Evolutionary conservation across 2,329 filamentous ascomycete species (phyloP).

Genomic region (Fusarium sterilihyphosum): DNA sequence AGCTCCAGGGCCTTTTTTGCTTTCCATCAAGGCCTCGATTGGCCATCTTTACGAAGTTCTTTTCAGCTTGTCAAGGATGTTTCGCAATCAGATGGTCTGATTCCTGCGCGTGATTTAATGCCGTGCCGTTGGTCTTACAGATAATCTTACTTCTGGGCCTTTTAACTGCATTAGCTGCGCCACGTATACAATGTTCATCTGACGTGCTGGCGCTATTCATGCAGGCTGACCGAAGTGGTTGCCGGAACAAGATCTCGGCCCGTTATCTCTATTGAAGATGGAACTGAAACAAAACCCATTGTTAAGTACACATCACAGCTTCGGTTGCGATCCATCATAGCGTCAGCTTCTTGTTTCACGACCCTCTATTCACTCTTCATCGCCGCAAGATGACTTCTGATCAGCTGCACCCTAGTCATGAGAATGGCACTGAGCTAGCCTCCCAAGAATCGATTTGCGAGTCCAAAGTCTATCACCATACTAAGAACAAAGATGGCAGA

Average conservation of each 20-base stretch:
- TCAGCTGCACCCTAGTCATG: too few species aligned
- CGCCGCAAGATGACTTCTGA: background rate
- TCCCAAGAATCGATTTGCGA: background rate
- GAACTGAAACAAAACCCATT: background rate
- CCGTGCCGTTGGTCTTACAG: background rate
- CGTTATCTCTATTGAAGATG: background rate
- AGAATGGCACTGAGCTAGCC: background rate
- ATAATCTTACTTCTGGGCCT: background rate
- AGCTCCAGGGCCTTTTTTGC: background rate
- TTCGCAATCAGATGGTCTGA: background rate
- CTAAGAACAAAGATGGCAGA: background rate
- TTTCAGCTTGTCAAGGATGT: background rate
- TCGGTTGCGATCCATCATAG: background rate
- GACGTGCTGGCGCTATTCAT: background rate
- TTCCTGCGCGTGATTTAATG: background rate
- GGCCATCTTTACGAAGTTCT: too few species aligned
- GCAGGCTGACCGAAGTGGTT: background rate
- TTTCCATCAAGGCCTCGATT: background rate
- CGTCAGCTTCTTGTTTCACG: fast-evolving
- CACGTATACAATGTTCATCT: background rate
- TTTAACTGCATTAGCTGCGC: background rate
- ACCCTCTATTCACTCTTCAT: background rate
- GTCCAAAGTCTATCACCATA: background rate
- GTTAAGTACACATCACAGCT: background rate
- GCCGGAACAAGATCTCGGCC: background rate